phyloP scores from a whole-genome alignment of 371 early-diverging fungal genomes.

The Basidiobolus heterosporus region DNA sequence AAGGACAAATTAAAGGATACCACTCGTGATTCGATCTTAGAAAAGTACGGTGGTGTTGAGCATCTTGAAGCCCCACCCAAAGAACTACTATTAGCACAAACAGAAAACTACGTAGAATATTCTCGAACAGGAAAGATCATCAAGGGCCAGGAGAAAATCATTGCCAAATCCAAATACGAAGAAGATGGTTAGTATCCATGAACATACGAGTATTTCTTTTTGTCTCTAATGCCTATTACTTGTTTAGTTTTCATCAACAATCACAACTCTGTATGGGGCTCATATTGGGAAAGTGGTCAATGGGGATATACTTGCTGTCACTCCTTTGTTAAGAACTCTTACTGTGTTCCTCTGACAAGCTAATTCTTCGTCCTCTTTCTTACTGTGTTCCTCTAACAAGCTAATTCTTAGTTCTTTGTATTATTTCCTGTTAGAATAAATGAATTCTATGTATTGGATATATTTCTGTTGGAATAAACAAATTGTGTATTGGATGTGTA shows the following conservation, averaged over 20 bases:
- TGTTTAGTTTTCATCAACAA: constrained; percentile 46
- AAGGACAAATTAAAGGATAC: constrained; percentile 56
- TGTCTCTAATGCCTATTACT: constrained; percentile 5
- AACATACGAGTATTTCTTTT: constrained; percentile 1
- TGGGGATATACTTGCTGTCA: constrained; percentile 96
- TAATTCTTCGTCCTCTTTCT: no score
- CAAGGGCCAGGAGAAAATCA: constrained; percentile 63
- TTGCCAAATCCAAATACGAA: constrained; percentile 66
- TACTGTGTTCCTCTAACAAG: no score
- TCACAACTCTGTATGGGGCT: constrained; percentile 85
- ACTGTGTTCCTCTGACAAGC: no score
- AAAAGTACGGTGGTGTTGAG: constrained; percentile 86
- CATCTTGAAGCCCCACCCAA: constrained; percentile 77
- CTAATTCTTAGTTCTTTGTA: no score
- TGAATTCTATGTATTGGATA: no score
- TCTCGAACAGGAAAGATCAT: constrained; percentile 81
- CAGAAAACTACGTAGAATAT: constrained; percentile 90
- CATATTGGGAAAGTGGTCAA: constrained; percentile 82
- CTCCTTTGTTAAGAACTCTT: constrained; percentile 47
- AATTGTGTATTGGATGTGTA: no score
- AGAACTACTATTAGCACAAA: constrained; percentile 71
- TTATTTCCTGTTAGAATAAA: no score
- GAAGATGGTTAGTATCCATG: constrained; percentile 57
- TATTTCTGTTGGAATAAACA: no score
- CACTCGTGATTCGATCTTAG: constrained; percentile 59